phyloP scores from a whole-genome alignment of 495 filamentous ascomycete species.

The Penicillium paradoxum region DNA sequence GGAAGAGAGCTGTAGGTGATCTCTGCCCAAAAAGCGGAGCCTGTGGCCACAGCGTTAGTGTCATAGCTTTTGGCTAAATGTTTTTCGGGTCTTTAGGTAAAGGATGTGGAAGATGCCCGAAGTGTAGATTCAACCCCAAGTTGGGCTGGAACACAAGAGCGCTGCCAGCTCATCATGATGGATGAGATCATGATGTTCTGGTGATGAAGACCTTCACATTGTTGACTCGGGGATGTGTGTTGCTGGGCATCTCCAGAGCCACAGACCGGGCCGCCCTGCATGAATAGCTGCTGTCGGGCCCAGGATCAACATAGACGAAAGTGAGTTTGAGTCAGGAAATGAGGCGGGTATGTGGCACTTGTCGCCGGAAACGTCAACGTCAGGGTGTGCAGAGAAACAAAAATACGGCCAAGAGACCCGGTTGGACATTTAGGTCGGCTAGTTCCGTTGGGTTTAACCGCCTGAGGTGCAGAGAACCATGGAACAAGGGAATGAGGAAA shows the following conservation, averaged over 20 bases:
- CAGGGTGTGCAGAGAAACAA: constrained; percentile 4
- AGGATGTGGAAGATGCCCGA: constrained; percentile 1
- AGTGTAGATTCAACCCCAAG: neutral
- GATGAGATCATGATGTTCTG: constrained; percentile 14
- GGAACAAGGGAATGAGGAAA: neutral
- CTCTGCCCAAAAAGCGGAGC: constrained; percentile 19
- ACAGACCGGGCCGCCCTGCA: constrained; percentile 37
- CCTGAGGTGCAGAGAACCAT: constrained; percentile 6
- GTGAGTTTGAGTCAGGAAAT: neutral
- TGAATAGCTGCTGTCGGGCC: constrained; percentile 19
- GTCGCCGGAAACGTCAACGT: neutral
- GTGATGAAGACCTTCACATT: neutral
- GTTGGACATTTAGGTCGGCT: neutral
- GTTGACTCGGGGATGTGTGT: neutral
- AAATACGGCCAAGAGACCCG: neutral
- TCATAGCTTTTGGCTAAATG: constrained; percentile 16
- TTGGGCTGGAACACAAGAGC: constrained; percentile 9
- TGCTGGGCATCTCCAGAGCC: constrained; percentile 5
- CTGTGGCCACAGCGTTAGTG: constrained; percentile 6
- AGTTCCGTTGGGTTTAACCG: constrained; percentile 1
- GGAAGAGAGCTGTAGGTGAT: constrained; percentile 9
- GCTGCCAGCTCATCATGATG: constrained; percentile 35
- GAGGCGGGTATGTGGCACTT: neutral
- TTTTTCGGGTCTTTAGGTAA: neutral
- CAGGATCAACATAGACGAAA: neutral